Conservation (phyloP, 768 basidiomycete genomes). For the Mycena leptocephala region DNA sequence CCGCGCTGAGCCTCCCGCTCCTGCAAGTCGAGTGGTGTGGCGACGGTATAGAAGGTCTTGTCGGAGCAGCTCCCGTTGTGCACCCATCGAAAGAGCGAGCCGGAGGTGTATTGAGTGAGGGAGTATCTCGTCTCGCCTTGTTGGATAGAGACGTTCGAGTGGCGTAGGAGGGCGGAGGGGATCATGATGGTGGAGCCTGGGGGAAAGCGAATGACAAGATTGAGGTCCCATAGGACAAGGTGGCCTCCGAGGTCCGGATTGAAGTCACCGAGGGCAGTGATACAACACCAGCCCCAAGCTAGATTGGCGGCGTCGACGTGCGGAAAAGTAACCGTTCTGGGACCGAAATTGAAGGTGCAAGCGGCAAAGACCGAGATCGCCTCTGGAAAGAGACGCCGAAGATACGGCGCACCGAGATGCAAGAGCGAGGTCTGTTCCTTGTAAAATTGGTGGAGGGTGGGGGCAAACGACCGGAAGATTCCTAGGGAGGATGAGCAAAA, state of each 20-base stretch:
- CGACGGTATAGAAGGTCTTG: background rate
- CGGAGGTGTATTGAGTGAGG: constrained; percentile 41
- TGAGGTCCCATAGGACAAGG: constrained; percentile 42
- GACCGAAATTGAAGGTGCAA: background rate
- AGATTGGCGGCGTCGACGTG: constrained; percentile 46
- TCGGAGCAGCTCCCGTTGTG: constrained; percentile 33
- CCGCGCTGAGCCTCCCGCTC: background rate
- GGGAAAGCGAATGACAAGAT: constrained; percentile 43
- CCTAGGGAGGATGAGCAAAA: background rate
- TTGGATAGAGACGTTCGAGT: constrained; percentile 39
- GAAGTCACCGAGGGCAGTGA: constrained; percentile 44
- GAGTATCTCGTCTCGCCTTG: constrained; percentile 34
- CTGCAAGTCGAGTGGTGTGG: background rate
- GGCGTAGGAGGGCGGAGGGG: constrained; percentile 40
- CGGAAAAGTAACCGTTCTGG: background rate
- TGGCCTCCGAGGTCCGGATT: no score
- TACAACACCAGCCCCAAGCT: constrained; percentile 42
- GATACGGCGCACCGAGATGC: background rate
- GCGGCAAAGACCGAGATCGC: background rate
- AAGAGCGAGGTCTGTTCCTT: background rate
- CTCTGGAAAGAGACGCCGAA: background rate
- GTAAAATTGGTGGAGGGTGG: background rate
- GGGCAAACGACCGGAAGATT: background rate
- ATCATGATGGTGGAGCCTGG: constrained; percentile 34
- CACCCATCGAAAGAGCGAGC: constrained; percentile 42